Evolutionary conservation across 805 yeast species (phyloP).

Genomic region (Priceomyces castillae): DNA sequence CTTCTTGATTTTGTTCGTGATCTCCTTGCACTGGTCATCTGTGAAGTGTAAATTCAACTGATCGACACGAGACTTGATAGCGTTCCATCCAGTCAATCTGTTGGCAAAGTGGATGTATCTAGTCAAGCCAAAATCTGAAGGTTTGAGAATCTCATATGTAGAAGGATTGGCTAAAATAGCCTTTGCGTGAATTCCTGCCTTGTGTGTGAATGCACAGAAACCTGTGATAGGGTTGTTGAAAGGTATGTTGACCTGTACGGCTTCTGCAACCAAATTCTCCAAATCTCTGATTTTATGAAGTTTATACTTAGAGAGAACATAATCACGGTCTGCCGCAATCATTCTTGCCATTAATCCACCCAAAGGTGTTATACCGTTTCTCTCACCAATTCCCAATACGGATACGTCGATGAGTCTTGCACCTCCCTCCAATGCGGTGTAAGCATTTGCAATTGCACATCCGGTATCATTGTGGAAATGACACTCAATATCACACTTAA

Average conservation of each 20-base stretch:
- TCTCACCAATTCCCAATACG: constrained; percentile 96
- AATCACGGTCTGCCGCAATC: constrained; percentile 98
- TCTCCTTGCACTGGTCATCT: constrained; percentile 93
- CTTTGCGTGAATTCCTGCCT: constrained; percentile 99
- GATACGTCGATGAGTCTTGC: constrained; percentile 93
- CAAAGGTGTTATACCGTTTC: constrained; percentile 96
- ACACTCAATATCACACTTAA: constrained; percentile 95
- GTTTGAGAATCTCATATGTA: constrained; percentile 95
- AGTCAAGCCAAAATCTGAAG: constrained; percentile 91
- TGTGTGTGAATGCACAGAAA: constrained; percentile 98
- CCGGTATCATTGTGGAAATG: constrained; percentile 99
- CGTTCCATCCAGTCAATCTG: constrained; percentile 98
- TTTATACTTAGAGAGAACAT: constrained; percentile 91
- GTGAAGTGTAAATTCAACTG: constrained; percentile 87
- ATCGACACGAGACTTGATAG: constrained; percentile 96
- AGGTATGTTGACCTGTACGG: constrained; percentile 95
- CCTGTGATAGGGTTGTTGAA: constrained; percentile 99
- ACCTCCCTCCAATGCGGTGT: constrained; percentile 97
- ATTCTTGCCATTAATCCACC: constrained; percentile 99
- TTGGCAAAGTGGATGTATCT: constrained; percentile 97
- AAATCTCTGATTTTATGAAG: constrained; percentile 92
- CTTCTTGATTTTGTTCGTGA: constrained; percentile 87
- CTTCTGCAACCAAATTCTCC: constrained; percentile 94
- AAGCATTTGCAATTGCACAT: constrained; percentile 97
- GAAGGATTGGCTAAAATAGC: constrained; percentile 98